phyloP scores from a whole-genome alignment of 805 yeast genomes.

The Metschnikowia dekortorum region DNA sequence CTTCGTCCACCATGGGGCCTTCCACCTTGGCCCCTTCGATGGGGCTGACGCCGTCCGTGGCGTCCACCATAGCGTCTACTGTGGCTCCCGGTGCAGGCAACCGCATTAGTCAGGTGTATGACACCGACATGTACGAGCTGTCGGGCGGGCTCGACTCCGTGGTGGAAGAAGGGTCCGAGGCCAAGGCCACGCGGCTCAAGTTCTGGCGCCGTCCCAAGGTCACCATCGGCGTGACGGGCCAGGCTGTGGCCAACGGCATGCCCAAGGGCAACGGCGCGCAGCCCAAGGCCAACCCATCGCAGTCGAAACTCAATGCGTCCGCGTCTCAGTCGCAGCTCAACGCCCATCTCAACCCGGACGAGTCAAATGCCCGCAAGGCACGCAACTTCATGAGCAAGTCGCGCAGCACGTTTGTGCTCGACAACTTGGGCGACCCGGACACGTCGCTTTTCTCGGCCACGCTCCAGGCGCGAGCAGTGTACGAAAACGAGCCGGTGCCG shows the following conservation, averaged over 20 bases:
- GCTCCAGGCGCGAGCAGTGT: conserved; percentile 56
- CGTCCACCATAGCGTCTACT: neutral
- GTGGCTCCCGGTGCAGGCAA: neutral
- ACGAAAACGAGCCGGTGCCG: conserved; percentile 66
- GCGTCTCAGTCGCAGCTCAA: neutral
- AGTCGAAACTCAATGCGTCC: neutral
- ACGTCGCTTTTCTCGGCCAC: conserved; percentile 46
- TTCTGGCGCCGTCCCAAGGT: conserved; percentile 44
- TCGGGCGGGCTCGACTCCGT: conserved; percentile 7
- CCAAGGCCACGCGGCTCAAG: conserved; percentile 39
- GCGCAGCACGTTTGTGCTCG: conserved; percentile 45
- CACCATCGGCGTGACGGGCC: conserved; percentile 13
- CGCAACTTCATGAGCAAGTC: conserved; percentile 33
- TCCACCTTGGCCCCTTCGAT: neutral
- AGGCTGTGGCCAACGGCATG: neutral
- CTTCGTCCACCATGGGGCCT: neutral
- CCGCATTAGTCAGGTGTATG: conserved; percentile 7
- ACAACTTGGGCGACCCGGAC: conserved; percentile 24
- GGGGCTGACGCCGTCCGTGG: neutral
- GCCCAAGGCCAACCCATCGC: neutral
- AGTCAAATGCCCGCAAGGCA: conserved; percentile 11
- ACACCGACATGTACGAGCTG: conserved; percentile 9
- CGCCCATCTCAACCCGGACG: neutral
- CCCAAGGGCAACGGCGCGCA: neutral
- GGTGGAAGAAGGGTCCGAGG: conserved; percentile 22